A percentile compares a stretch with the other conserved stretches of the same genome.
Conservation (phyloP, 108 stramenopile genomes). For the Pseudonitzschia multiseries region DNA sequence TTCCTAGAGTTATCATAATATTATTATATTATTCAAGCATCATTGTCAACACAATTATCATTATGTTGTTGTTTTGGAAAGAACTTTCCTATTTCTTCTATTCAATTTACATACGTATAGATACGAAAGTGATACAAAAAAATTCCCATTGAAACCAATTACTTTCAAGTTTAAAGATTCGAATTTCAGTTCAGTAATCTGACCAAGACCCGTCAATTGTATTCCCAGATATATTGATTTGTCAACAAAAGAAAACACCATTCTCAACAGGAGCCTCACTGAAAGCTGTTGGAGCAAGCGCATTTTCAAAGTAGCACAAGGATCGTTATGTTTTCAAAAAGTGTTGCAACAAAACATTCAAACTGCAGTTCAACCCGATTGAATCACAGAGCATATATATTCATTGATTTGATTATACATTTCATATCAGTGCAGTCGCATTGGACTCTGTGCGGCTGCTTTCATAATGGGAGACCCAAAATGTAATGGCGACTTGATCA, state of each 20-base stretch:
- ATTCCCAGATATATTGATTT: background rate
- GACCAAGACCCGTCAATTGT: background rate
- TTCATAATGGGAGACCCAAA: slow-evolving; percentile 36
- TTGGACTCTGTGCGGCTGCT: slow-evolving; percentile 11
- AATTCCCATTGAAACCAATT: background rate
- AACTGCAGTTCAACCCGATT: too few relatives aligned
- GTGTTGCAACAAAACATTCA: too few relatives aligned
- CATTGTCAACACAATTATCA: too few relatives aligned
- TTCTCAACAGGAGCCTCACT: background rate
- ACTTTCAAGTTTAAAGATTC: background rate
- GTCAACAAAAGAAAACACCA: background rate
- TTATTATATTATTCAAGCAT: too few relatives aligned
- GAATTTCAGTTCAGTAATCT: background rate
- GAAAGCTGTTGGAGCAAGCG: background rate
- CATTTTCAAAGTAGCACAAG: background rate
- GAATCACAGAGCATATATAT: too few relatives aligned
- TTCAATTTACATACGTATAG: too few relatives aligned
- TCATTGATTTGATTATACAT: too few relatives aligned
- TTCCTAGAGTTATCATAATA: too few relatives aligned
- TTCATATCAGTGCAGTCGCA: background rate
- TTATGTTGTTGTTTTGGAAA: too few relatives aligned
- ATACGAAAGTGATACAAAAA: background rate
- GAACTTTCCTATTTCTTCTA: too few relatives aligned
- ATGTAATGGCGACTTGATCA: slow-evolving; percentile 37
- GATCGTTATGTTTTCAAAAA: background rate